Evolutionary conservation across 2,329 filamentous ascomycete species (phyloP).

Genomic region (Penicillium sp.): DNA sequence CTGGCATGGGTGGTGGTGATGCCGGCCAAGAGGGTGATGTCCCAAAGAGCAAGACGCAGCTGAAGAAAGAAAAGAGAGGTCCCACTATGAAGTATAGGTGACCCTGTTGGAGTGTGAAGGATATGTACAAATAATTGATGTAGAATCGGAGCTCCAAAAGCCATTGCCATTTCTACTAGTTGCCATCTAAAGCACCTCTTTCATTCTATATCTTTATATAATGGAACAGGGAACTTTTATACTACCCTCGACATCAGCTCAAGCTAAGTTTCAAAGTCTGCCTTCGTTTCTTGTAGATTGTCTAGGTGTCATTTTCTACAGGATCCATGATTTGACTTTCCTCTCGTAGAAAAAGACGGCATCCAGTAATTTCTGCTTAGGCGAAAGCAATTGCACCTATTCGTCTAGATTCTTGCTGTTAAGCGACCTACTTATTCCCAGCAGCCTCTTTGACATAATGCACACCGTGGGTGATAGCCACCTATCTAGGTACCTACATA

Average conservation of each 20-base stretch:
- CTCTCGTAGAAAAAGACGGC: not conserved
- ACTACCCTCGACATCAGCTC: not conserved
- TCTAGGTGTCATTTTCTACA: not conserved
- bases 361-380: not conserved
- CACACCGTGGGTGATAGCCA: not conserved
- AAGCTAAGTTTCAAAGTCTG: not conserved
- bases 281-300: not conserved
- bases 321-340: not conserved
- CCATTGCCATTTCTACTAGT: not conserved
- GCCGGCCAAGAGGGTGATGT: constrained; percentile 20
- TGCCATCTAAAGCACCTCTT: not conserved
- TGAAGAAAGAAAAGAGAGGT: constrained; percentile 53
- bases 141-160: not conserved
- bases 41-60: constrained; percentile 50
- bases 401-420: not conserved
- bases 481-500: not conserved
- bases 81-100: constrained; percentile 44
- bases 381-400: not conserved
- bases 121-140: constrained; percentile 9
- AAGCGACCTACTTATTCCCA: not conserved
- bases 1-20: constrained; percentile 38
- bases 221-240: not conserved
- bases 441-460: not conserved
- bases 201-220: not conserved
- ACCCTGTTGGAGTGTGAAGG: constrained; percentile 6